Evolutionary conservation across 2,329 filamentous ascomycete species (phyloP).

Genomic region (Lasiodiplodia gonubiensis): DNA sequence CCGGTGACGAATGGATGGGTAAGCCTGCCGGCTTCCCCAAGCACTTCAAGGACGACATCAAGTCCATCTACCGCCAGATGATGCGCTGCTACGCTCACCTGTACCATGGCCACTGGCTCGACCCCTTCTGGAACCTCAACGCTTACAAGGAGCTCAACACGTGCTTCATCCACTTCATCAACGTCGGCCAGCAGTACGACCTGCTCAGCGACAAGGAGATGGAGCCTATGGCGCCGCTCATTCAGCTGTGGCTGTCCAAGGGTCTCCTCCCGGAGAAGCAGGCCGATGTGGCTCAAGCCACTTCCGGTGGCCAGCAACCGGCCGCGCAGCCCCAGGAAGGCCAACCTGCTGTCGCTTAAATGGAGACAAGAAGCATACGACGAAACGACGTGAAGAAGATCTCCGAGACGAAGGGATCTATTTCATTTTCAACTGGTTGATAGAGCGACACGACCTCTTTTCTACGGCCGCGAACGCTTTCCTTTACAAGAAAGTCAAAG

Average conservation of each 20-base stretch:
- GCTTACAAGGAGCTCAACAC: constrained; percentile 59
- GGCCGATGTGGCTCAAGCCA: background rate
- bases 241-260: constrained; percentile 89
- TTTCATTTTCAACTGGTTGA: background rate
- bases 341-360: constrained; percentile 4
- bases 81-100: constrained; percentile 61
- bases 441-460: constrained; percentile 16
- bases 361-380: background rate
- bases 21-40: constrained; percentile 76
- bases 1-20: constrained; percentile 80
- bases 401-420: background rate
- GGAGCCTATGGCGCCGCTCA: constrained; percentile 93
- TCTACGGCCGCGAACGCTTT: constrained; percentile 17
- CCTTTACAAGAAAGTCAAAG: background rate
- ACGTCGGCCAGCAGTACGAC: constrained; percentile 74
- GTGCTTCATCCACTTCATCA: constrained; percentile 60
- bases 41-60: constrained; percentile 73
- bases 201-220: constrained; percentile 86
- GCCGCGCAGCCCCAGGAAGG: constrained; percentile 19
- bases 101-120: constrained; percentile 59
- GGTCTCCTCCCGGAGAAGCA: constrained; percentile 72
- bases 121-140: constrained; percentile 56
- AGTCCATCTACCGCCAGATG: constrained; percentile 65
- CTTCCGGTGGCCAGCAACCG: background rate
- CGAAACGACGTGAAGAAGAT: background rate